Evolutionary conservation across 2,329 filamentous ascomycete genomes (phyloP).

Genomic region (Cordyceps tenuipes): DNA sequence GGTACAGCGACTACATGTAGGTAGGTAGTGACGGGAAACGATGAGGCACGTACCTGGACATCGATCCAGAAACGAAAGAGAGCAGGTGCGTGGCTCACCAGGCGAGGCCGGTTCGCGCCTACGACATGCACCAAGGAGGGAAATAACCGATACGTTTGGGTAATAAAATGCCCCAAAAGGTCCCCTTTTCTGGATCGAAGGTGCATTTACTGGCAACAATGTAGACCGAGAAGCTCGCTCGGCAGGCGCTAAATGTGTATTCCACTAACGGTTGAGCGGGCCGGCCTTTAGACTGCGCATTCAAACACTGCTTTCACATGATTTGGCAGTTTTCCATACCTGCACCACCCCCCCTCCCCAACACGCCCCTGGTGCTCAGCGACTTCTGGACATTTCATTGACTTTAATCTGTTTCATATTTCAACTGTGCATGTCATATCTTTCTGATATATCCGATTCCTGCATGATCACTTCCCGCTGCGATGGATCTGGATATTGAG

Average conservation of each 20-base stretch:
- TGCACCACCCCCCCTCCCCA: background rate
- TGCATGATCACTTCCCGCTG: slow-evolving; percentile 16
- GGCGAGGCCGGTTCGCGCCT: background rate
- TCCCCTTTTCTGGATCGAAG: background rate
- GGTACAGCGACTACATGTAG: too few relatives aligned
- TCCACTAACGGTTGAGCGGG: background rate
- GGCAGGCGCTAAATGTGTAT: background rate
- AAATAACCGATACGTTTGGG: background rate
- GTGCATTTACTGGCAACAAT: background rate
- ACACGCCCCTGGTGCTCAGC: background rate
- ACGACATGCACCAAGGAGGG: too few relatives aligned
- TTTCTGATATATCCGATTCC: background rate
- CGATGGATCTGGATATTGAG: slow-evolving; percentile 63
- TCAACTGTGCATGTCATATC: background rate
- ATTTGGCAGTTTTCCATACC: background rate
- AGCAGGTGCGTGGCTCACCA: background rate
- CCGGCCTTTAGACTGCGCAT: background rate
- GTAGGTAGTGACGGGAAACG: background rate
- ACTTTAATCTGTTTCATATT: background rate
- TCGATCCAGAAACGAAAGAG: background rate
- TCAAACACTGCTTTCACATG: background rate
- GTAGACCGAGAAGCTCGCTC: background rate
- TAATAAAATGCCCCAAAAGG: background rate
- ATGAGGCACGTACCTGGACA: background rate
- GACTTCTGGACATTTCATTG: background rate